phyloP scores from a whole-genome alignment of 1,139 yeast genomes.

The Hansenula lynferdii region DNA sequence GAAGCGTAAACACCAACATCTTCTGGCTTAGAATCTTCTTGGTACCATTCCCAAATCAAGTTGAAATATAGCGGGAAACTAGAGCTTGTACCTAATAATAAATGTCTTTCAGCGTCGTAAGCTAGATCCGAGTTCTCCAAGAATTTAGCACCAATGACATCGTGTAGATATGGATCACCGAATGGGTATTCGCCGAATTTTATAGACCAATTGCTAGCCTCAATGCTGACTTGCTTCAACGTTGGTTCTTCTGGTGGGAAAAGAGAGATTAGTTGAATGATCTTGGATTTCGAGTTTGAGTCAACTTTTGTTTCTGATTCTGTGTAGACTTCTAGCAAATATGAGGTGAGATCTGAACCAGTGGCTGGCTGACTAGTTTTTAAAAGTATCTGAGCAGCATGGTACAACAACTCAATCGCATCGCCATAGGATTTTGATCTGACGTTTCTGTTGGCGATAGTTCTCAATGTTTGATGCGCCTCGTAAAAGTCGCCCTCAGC shows the following conservation, averaged over 20 bases:
- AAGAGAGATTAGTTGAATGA: constrained; percentile 27
- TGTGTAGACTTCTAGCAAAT: constrained; percentile 64
- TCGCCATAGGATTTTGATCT: constrained; percentile 60
- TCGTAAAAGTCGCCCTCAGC: constrained; percentile 79
- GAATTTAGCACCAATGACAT: constrained; percentile 66
- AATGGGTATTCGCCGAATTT: constrained; percentile 42
- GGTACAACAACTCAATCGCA: constrained; percentile 69
- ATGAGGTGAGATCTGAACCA: constrained; percentile 72
- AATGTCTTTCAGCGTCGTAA: constrained; percentile 54
- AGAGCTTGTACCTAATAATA: constrained; percentile 63
- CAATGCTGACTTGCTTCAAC: constrained; percentile 60
- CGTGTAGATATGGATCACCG: constrained; percentile 77
- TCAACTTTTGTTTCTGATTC: constrained; percentile 42
- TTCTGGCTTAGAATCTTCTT: constrained; percentile 24
- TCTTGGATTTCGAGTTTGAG: constrained; percentile 34
- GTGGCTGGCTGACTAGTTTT: constrained; percentile 73
- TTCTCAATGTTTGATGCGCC: constrained; percentile 90
- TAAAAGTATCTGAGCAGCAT: constrained; percentile 64
- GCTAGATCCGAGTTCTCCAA: constrained; percentile 30
- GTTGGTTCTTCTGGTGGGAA: constrained; percentile 54
- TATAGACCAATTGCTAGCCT: constrained; percentile 60
- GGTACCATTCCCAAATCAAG: constrained; percentile 55
- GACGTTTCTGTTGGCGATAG: constrained; percentile 81
- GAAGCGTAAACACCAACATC: constrained; percentile 51
- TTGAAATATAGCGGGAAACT: constrained; percentile 46